Evolutionary conservation across 768 basidiomycete genomes (phyloP), one percentile per base, ranked within the genome.

Genomic region (Candolleomyces eurysporus): DNA sequence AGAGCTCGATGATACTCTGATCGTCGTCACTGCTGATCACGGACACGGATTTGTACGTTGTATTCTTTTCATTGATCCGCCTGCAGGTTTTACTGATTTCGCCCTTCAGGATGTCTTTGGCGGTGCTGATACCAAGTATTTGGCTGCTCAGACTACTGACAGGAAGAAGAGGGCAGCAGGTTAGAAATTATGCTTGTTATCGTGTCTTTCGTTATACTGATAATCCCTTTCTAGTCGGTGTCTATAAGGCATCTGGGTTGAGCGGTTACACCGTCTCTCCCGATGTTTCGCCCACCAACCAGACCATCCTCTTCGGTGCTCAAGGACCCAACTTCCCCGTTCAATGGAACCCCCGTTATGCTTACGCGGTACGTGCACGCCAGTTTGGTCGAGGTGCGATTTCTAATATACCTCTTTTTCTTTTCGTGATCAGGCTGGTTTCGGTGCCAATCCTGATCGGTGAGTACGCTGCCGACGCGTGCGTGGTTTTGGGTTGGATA

Each of bases 11-110:
- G 66, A 79, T 56, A 80, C 78, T 1, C 66, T 80, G 17, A 79
- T 79, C 51, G 73, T 80, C 55, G 74, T 79, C 22, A 80, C 79
- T 53, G 79, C 79, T 56, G 79, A 80, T 63, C 79, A 80, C 58
- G 79, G 79, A 17, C 79, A 80, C 60, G 79, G 79, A 9, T 80
- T 80, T 58, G 78, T 78, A 46, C 49, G 77, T 70, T 16, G 11
- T 8, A 31, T 53, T 17, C 43, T 55, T 31, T 58, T 21, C n/a
- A 31, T 45, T 11, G 1, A 8, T 22, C 19, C 14, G 31, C 11
- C 31, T 16, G 32, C 36, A 17, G 53, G 52, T n/a, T 53, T 66
- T 17, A 60, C 46, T 49, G 2, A 14, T 21, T 14, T 36, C 26
- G 2, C 26, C 26, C 26, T 50, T 19, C 56, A 79, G 77, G 78